Evolutionary conservation across 371 early-diverging fungal species (phyloP).

Genomic region (Actinomortierella wolfii): DNA sequence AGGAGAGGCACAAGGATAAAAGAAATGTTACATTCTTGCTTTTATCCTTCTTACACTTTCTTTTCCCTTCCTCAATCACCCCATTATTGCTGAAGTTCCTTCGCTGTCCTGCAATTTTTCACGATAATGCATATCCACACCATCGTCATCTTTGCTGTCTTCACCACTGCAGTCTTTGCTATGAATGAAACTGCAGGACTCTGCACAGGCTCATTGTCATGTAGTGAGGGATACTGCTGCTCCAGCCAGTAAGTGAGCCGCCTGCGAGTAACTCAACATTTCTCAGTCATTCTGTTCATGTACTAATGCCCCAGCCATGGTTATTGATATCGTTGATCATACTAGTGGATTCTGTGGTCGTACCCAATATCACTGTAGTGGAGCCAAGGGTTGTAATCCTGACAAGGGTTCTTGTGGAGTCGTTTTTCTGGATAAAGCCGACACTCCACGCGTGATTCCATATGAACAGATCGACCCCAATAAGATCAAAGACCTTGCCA

Average conservation of each 20-base stretch:
- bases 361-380: constrained; percentile 22
- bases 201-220: constrained; percentile 17
- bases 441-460: constrained; percentile 25
- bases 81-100: too few species aligned
- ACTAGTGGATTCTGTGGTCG: constrained; percentile 35
- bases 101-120: too few species aligned
- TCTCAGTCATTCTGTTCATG: background rate
- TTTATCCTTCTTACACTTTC: too few species aligned
- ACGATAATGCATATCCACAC: constrained; percentile 16
- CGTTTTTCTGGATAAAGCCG: constrained; percentile 24
- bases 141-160: constrained; percentile 10
- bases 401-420: constrained; percentile 34
- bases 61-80: too few species aligned
- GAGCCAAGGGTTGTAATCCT: constrained; percentile 21
- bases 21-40: too few species aligned
- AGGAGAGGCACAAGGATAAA: too few species aligned
- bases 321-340: background rate
- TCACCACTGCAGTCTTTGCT: constrained; percentile 13
- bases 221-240: constrained; percentile 37
- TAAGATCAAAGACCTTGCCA: constrained; percentile 8
- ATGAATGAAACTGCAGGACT: constrained; percentile 10
- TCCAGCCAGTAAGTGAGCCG: constrained; percentile 31
- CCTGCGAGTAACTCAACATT: too few species aligned
- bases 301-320: too few species aligned
- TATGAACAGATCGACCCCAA: constrained; percentile 14